Percentiles rank a stretch among this genome's conserved stretches.
Conservation (phyloP, 2,329 filamentous ascomycete species). For the Didymella lethalis region DNA sequence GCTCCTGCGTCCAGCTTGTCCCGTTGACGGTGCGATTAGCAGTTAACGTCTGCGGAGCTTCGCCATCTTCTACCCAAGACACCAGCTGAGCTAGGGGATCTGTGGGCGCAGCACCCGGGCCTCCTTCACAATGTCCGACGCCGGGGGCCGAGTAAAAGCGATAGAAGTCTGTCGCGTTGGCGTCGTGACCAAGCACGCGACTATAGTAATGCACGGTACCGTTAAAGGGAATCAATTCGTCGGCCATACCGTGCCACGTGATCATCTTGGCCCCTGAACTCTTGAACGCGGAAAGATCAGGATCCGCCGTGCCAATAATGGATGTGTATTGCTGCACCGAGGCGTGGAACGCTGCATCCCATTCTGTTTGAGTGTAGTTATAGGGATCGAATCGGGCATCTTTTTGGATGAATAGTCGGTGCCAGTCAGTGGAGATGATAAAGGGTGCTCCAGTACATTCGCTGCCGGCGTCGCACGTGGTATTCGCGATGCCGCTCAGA, state of each 20-base stretch:
- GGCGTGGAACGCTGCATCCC: conserved; percentile 12
- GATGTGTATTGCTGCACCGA: conserved; percentile 25
- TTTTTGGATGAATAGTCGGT: conserved; percentile 26
- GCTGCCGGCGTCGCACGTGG: conserved; percentile 20
- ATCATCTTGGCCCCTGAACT: conserved; percentile 34
- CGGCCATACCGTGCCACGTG: conserved; percentile 34
- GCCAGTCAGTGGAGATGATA: conserved; percentile 16
- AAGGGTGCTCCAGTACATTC: conserved; percentile 9
- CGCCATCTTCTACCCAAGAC: conserved; percentile 36
- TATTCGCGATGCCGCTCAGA: conserved; percentile 7
- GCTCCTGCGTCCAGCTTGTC: conserved; percentile 8
- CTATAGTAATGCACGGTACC: conserved; percentile 27
- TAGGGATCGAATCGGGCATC: conserved; percentile 18
- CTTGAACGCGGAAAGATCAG: conserved; percentile 32
- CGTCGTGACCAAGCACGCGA: conserved; percentile 18
- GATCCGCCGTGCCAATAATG: conserved; percentile 23
- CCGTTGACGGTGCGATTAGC: conserved; percentile 20
- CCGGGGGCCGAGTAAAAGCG: conserved; percentile 33
- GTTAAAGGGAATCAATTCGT: conserved; percentile 22
- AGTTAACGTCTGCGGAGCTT: conserved; percentile 23
- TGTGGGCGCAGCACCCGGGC: conserved; percentile 22
- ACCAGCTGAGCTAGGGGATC: conserved; percentile 45
- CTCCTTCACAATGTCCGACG: conserved; percentile 29
- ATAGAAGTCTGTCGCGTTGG: conserved; percentile 32
- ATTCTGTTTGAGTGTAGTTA: conserved; percentile 7